Base-by-base conservation (phyloP, 306 rosid species). In the Vigna radiata region DNA sequence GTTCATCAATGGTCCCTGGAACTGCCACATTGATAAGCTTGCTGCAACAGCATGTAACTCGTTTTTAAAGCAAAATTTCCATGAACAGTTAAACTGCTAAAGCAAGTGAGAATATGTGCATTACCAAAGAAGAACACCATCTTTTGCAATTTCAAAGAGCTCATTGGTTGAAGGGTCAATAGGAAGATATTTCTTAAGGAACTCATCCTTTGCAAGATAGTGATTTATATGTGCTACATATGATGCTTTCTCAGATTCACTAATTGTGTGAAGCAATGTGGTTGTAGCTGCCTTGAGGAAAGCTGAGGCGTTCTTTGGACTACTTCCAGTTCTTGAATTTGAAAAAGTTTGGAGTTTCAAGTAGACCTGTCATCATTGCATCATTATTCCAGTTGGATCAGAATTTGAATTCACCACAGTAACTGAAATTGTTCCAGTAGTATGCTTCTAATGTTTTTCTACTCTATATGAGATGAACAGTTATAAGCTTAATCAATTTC, bases 21-120 rank as follows among this genome's bases (percentile, higher is more conserved):
- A 95, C 97, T 29, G 99, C 97, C 85, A 95, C 96, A 83, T 95
- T 95, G 85, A 95, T 92, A 68, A 92, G 90, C 89, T 95, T 95
- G 85, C 99, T 95, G 94, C 86, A 90, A 56, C 68, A 67, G 77
- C 53, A 69, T 47, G 77, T 7, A 68, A 16, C 27, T 11, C 9
- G 4, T 49, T 29, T 77, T 43, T 6, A 52, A 7, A 25, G 18
- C 50, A 56, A 52, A 66, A 76, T 53, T 56, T 5, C 64, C 63
- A 77, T 37, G 70, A 56, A 21, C 5, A 48, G 7, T 39, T 36
- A 21, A 53, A 59, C 21, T n/a, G 46, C 44, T 68, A 70, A 19
- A 74, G 29, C 9, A 47, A 60, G 66, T 6, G 63, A 70, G 43
- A 69, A 4, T 8, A 19, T 23, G 25, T 27, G n/a, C 1, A 44